Conservation (phyloP, 345 rosid genomes). For the Pistacia vera region DNA sequence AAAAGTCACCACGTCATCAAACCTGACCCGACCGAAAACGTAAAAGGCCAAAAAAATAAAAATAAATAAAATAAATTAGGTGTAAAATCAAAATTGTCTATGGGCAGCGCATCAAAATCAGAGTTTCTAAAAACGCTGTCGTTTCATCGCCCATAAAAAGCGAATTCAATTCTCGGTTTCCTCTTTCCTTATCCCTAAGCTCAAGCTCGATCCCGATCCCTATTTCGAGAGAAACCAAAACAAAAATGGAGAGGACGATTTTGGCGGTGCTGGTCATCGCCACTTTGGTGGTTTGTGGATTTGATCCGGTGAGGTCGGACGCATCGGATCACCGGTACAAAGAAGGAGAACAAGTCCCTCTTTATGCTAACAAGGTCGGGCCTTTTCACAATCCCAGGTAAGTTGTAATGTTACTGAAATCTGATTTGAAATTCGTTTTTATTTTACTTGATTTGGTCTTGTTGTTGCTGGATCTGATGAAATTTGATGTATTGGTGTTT, state of each 20-base stretch:
- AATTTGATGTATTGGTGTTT: background rate
- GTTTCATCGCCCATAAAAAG: background rate
- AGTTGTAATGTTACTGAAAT: background rate
- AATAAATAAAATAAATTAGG: no score
- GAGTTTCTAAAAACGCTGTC: background rate
- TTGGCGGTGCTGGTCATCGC: conserved; percentile 6
- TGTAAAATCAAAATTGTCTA: background rate
- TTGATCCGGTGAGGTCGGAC: conserved; percentile 16
- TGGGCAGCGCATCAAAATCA: background rate
- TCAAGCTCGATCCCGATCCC: background rate
- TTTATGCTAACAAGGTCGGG: conserved; percentile 30
- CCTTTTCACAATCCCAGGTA: conserved; percentile 34
- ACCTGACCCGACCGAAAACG: no score
- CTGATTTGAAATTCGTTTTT: no score
- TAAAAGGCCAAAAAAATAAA: no score
- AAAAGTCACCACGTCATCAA: no score
- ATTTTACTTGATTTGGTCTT: conserved; percentile 9
- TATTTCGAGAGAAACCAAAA: background rate
- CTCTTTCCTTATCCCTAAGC: background rate
- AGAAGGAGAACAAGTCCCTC: conserved; percentile 21
- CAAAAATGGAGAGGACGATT: background rate
- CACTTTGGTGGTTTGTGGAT: background rate
- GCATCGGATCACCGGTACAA: conserved; percentile 29
- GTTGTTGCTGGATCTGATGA: conserved; percentile 4
- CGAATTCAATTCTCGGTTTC: background rate